A percentile compares a stretch with the other conserved stretches of the same genome.
phyloP scores from a whole-genome alignment of 2,329 filamentous ascomycete species.

The Xylaria arbuscula region DNA sequence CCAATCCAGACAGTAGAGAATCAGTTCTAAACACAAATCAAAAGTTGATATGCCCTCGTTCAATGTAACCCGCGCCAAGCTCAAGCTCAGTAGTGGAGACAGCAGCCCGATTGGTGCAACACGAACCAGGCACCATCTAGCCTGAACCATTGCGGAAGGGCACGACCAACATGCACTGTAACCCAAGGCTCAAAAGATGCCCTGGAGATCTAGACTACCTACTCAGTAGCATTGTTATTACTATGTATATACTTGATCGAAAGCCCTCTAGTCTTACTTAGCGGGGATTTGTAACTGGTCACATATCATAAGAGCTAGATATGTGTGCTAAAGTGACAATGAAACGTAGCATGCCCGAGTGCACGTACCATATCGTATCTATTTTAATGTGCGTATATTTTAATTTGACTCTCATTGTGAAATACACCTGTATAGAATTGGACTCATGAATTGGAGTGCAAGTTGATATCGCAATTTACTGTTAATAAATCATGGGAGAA shows the following conservation, averaged over 20 bases:
- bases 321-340: not conserved
- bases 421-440: not conserved
- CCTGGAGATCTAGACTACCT: not conserved
- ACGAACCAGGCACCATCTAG: constrained; percentile 35
- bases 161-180: constrained; percentile 33
- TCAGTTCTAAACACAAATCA: constrained; percentile 24
- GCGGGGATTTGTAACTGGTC: not conserved
- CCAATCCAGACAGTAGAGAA: constrained; percentile 6
- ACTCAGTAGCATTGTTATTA: no score
- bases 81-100: constrained; percentile 24
- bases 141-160: constrained; percentile 25
- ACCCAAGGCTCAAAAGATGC: constrained; percentile 30
- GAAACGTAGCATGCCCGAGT: not conserved
- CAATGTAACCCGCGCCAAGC: constrained; percentile 25
- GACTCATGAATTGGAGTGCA: not conserved
- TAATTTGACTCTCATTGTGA: not conserved
- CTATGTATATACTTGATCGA: not conserved
- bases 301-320: not conserved
- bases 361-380: constrained; percentile 4
- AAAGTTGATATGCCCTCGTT: constrained; percentile 12
- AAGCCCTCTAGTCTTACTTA: constrained; percentile 3
- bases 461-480: not conserved
- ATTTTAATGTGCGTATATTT: no score
- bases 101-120: constrained; percentile 26
- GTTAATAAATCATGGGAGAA: no score